These are phyloP conservation scores for Talaromyces thailandensis DNA, from an alignment of 495 filamentous ascomycete species.

Conservation along the genomic window DNA sequence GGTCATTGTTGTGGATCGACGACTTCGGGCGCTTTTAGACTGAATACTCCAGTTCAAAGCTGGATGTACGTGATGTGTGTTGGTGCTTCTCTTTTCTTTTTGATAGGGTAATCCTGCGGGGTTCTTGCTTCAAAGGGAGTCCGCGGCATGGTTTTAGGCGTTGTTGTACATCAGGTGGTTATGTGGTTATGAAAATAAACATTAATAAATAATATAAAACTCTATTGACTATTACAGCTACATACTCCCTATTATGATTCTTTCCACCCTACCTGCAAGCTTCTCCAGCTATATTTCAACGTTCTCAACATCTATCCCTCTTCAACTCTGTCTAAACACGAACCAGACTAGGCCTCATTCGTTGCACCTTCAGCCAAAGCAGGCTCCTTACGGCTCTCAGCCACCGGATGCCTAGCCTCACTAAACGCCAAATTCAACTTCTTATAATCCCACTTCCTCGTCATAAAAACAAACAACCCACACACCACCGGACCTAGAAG, in stretches of 20 bases:
- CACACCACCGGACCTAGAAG: conserved; percentile 50
- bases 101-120: not conserved
- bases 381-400: not conserved
- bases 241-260: not conserved
- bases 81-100: not conserved
- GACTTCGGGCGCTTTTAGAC: conserved; percentile 19
- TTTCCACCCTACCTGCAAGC: not conserved
- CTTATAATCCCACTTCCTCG: conserved; percentile 24
- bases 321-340: not conserved
- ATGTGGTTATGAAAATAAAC: not conserved
- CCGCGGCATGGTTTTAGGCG: not conserved
- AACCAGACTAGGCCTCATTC: not conserved
- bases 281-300: not conserved
- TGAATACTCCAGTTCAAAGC: not conserved
- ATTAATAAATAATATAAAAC: not conserved
- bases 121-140: not conserved
- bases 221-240: not conserved
- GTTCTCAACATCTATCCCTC: not conserved
- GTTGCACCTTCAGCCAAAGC: not conserved
- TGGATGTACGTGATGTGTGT: not conserved
- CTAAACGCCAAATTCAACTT: conserved; percentile 15
- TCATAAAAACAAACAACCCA: conserved; percentile 42
- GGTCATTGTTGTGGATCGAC: conserved; percentile 59
- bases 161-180: not conserved
- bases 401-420: conserved; percentile 6